These are phyloP conservation scores for Colletotrichum eremochloae DNA, from an alignment of 2,329 filamentous ascomycete genomes.

Conservation along the genomic window DNA sequence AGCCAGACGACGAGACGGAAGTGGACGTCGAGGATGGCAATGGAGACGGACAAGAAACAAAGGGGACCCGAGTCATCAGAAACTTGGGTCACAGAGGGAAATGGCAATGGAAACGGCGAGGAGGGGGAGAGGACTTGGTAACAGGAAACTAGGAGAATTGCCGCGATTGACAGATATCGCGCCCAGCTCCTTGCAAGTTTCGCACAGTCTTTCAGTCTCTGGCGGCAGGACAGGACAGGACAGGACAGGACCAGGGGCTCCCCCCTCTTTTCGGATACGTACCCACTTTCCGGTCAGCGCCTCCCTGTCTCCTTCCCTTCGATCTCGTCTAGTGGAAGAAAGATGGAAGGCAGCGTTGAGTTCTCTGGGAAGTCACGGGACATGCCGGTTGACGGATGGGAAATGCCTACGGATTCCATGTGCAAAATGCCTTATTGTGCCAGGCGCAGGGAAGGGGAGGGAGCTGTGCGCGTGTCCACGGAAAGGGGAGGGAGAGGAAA, in stretches of 20 bases:
- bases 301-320: conserved; percentile 23
- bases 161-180: conserved; percentile 30
- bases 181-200: conserved; percentile 29
- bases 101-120: not conserved
- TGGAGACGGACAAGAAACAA: conserved; percentile 31
- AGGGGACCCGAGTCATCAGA: conserved; percentile 31
- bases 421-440: not conserved
- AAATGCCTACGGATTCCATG: not conserved
- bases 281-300: conserved; percentile 5
- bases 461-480: not conserved
- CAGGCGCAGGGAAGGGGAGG: not conserved
- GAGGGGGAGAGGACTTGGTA: not conserved
- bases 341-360: conserved; percentile 1
- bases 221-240: not conserved
- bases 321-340: conserved; percentile 4
- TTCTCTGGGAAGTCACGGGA: conserved; percentile 1
- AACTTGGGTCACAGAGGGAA: conserved; percentile 21
- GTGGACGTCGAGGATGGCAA: not conserved
- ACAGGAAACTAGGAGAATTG: conserved; percentile 4
- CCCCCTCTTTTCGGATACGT: not conserved
- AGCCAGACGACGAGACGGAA: conserved; percentile 6
- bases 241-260: conserved; percentile 6
- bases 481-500: not conserved
- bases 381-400: not conserved
- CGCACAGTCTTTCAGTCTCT: conserved; percentile 34